Conservation (phyloP, 192 early-diverging fungal genomes). For the Spizellomyces sp. region DNA sequence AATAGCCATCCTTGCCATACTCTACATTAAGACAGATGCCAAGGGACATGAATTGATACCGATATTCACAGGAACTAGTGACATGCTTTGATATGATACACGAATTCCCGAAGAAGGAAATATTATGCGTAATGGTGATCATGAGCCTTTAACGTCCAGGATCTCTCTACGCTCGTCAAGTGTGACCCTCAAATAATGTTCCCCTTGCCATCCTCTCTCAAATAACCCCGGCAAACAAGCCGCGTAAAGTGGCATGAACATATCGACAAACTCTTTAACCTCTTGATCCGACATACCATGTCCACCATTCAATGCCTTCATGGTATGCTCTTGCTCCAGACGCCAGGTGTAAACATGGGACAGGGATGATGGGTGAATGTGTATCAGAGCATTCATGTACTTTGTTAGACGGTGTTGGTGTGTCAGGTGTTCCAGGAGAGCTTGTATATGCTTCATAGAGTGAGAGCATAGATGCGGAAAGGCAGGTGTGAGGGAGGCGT, state of each 20-base stretch:
- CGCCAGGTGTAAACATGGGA: conserved; percentile 83
- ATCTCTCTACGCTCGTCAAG: conserved; percentile 7
- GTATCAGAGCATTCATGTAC: conserved; percentile 68
- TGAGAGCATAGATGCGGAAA: neutral
- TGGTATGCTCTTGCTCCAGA: conserved; percentile 77
- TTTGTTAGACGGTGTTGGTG: neutral
- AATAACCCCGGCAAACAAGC: conserved; percentile 18
- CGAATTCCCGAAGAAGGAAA: too few relatives aligned
- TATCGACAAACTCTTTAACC: conserved; percentile 80
- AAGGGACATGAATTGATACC: too few relatives aligned
- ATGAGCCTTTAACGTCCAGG: neutral
- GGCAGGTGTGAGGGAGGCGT: neutral
- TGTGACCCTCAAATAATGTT: neutral
- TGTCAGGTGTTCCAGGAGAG: neutral
- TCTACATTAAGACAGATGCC: too few relatives aligned
- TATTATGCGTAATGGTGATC: too few relatives aligned
- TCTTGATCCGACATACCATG: conserved; percentile 73
- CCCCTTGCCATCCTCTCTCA: neutral
- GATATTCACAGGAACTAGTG: too few relatives aligned
- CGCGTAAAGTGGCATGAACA: conserved; percentile 85
- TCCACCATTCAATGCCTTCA: conserved; percentile 36
- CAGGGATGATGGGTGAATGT: conserved; percentile 62
- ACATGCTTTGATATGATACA: too few relatives aligned
- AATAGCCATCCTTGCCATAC: too few relatives aligned
- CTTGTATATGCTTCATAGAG: neutral